Base-by-base conservation (phyloP, 495 filamentous ascomycete genomes). In the Trichodelitschia bisporula region DNA sequence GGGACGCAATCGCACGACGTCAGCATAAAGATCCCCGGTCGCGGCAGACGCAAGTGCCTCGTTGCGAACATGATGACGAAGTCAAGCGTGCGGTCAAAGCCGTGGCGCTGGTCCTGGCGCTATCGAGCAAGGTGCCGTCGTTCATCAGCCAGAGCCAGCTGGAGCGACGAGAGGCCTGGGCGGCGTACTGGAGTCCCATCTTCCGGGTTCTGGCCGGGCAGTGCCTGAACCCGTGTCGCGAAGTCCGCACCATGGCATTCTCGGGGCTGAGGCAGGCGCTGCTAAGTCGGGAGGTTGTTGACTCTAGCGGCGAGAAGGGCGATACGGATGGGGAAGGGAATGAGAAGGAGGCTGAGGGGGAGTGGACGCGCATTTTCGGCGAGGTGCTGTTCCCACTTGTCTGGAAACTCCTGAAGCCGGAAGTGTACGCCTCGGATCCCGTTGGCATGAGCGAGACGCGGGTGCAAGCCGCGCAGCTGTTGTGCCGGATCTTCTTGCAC, bases 301-400 rank as follows among this genome's bases (percentile, higher is more conserved):
- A n/a, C n/a, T 75, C 78, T 6, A 30, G 8, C 21, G 3, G 23
- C n/a, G n/a, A 8, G 26, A 13, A 29, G 2, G 8, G 8, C 12
- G 28, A 29, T 5, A 57, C 53, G 28, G 72, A 84, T 30, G 72
- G 84, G 38, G 64, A 76, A 32, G n/a, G n/a, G n/a, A n/a, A n/a
- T n/a, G n/a, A n/a, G n/a, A n/a, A n/a, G n/a, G n/a, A n/a, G n/a
- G n/a, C n/a, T n/a, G n/a, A n/a, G n/a, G n/a, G n/a, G n/a, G 78
- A 93, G 52, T 97, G 86, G 86, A 79, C 72, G 0, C 72, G 77
- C 18, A 90, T 99, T 18, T 99, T 99, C 45, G 69, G 72, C 35
- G 76, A 91, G 41, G 83, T 95, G 12, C 61, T 99, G 15, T 93
- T 95, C 51, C 86, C 89, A n/a, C 63, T 99, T 12, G 79, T 95